A percentile compares a stretch with the other conserved stretches of the same genome.
These are phyloP conservation scores for Hypoxylon crocopeplum DNA, from an alignment of 495 filamentous ascomycete species.

Conservation along the genomic window DNA sequence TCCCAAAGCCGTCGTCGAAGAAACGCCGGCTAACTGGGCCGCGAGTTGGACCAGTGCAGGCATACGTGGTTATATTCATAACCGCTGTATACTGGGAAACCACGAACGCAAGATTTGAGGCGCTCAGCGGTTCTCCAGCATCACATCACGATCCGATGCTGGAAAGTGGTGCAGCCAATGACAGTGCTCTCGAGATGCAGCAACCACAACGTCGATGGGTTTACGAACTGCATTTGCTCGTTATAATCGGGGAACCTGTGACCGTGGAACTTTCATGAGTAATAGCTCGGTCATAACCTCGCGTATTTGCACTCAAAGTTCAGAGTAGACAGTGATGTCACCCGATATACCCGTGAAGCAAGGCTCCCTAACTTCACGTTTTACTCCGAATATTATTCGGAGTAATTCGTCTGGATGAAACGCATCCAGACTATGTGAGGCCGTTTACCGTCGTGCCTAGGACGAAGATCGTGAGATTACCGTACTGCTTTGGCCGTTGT, in stretches of 20 bases:
- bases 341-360: constrained; percentile 9
- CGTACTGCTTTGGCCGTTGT: not conserved
- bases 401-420: too few species aligned
- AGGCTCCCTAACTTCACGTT: constrained; percentile 2
- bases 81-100: not conserved
- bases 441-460: constrained; percentile 38
- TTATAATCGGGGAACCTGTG: constrained; percentile 5
- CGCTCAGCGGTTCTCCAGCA: constrained; percentile 2
- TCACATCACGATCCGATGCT: constrained; percentile 10
- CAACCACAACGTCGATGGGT: constrained; percentile 6
- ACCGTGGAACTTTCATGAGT: constrained; percentile 9
- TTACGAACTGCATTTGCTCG: constrained; percentile 14
- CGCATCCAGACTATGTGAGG: constrained; percentile 13
- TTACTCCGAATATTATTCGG: not conserved
- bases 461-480: constrained; percentile 23
- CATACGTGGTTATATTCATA: constrained; percentile 3
- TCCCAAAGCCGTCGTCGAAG: constrained; percentile 1
- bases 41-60: constrained; percentile 12
- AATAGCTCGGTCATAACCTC: constrained; percentile 22
- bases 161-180: not conserved
- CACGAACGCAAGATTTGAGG: constrained; percentile 6
- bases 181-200: constrained; percentile 1
- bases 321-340: constrained; percentile 3
- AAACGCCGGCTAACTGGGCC: constrained; percentile 11
- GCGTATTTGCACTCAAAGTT: constrained; percentile 15